Percentiles rank a stretch among this genome's conserved stretches.
phyloP scores from a whole-genome alignment of 2,329 filamentous ascomycete genomes.

The Paramyrothecium sp. region DNA sequence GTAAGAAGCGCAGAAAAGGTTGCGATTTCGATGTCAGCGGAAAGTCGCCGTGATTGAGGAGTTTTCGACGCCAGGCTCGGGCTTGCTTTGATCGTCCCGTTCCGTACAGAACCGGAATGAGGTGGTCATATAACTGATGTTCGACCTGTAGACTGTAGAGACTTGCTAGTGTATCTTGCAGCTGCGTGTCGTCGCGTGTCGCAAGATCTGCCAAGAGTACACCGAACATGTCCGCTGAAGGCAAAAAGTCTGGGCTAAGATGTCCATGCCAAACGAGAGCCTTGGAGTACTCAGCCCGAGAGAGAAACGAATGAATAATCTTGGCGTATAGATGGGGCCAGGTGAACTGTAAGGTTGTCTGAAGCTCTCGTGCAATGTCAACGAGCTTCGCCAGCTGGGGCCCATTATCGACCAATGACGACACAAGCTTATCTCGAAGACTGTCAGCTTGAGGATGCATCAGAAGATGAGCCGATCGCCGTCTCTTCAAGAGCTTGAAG shows the following conservation, averaged over 20 bases:
- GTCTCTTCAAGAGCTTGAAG: background rate
- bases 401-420: conserved; percentile 22
- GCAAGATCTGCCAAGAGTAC: conserved; percentile 42
- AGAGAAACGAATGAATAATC: conserved; percentile 42
- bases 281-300: conserved; percentile 31
- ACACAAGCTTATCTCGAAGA: conserved; percentile 27
- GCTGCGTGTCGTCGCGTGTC: conserved; percentile 28
- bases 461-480: conserved; percentile 13
- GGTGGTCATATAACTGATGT: conserved; percentile 45
- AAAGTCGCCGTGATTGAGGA: conserved; percentile 38
- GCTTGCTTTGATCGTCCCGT: conserved; percentile 44
- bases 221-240: conserved; percentile 38
- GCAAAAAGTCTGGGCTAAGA: conserved; percentile 41
- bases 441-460: conserved; percentile 16
- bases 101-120: conserved; percentile 51
- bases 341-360: conserved; percentile 29
- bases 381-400: conserved; percentile 22
- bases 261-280: conserved; percentile 48
- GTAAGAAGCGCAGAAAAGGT: conserved; percentile 48
- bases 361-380: conserved; percentile 30
- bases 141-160: conserved; percentile 45
- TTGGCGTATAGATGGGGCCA: conserved; percentile 53
- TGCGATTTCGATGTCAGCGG: conserved; percentile 38
- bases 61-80: conserved; percentile 43
- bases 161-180: conserved; percentile 38